Evolutionary conservation across 2,329 filamentous ascomycete species (phyloP).

Genomic region (Nigrospora sphaerica): DNA sequence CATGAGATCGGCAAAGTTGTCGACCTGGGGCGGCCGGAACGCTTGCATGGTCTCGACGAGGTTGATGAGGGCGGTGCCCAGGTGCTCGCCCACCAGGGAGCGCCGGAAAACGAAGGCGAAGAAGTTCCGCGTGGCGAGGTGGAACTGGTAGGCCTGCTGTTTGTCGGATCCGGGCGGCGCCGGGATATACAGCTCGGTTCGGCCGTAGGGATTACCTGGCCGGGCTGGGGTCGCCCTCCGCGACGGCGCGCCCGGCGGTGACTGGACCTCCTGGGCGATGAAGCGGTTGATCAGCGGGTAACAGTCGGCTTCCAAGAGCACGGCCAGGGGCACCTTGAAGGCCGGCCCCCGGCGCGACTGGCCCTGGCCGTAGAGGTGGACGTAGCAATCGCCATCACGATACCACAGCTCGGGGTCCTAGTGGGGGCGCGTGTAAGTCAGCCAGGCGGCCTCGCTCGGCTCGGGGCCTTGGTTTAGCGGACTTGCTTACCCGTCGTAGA

Average conservation of each 20-base stretch:
- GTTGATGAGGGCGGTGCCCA: slow-evolving; percentile 57
- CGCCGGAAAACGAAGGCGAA: slow-evolving; percentile 63
- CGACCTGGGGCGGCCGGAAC: slow-evolving; percentile 44
- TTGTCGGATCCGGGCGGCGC: slow-evolving; percentile 47
- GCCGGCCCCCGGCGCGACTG: slow-evolving; percentile 60
- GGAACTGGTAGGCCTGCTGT: slow-evolving; percentile 51
- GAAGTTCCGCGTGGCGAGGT: slow-evolving; percentile 66
- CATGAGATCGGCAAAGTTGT: slow-evolving; percentile 56
- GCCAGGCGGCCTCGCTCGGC: background rate
- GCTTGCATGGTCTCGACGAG: slow-evolving; percentile 60
- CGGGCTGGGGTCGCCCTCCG: too few relatives aligned
- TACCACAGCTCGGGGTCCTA: slow-evolving; percentile 70
- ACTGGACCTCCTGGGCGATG: slow-evolving; percentile 24
- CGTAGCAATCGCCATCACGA: slow-evolving; percentile 58
- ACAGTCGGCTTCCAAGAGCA: slow-evolving; percentile 51
- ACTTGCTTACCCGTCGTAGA: slow-evolving; percentile 36
- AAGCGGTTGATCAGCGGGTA: slow-evolving; percentile 51
- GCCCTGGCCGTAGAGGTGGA: slow-evolving; percentile 61
- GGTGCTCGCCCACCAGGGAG: slow-evolving; percentile 59
- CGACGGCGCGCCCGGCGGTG: slow-evolving; percentile 2
- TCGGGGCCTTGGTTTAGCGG: background rate
- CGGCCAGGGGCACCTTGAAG: slow-evolving; percentile 56
- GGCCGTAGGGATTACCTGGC: slow-evolving; percentile 10
- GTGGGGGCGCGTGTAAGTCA: slow-evolving; percentile 2
- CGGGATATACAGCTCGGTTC: slow-evolving; percentile 67